Evolutionary conservation across 2,329 filamentous ascomycete genomes (phyloP).

Genomic region (Venturia pyrina): DNA sequence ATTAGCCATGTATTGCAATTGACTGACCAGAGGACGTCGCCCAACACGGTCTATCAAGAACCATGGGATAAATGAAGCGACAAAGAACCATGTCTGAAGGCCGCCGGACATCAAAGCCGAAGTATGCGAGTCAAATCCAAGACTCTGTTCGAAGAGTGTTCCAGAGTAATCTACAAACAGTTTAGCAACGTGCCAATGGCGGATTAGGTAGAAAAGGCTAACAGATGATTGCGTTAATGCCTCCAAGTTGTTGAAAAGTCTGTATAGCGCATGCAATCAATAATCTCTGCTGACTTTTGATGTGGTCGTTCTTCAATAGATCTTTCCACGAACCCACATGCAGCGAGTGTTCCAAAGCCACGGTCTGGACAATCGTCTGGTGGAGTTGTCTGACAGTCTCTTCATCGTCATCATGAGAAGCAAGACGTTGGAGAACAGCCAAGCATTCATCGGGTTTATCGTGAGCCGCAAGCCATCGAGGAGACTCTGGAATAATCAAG

Average conservation of each 20-base stretch:
- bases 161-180: slow-evolving; percentile 29
- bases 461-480: slow-evolving; percentile 22
- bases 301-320: slow-evolving; percentile 24
- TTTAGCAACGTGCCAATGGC: background rate
- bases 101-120: slow-evolving; percentile 44
- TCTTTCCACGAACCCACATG: slow-evolving; percentile 25
- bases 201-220: background rate
- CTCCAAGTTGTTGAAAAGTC: slow-evolving; percentile 36
- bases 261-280: slow-evolving; percentile 23
- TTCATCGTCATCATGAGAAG: slow-evolving; percentile 18
- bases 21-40: slow-evolving; percentile 32
- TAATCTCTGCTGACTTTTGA: slow-evolving; percentile 22
- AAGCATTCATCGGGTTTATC: slow-evolving; percentile 25
- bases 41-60: slow-evolving; percentile 39
- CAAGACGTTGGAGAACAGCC: slow-evolving; percentile 29
- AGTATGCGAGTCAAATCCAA: slow-evolving; percentile 33
- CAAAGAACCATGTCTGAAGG: slow-evolving; percentile 38
- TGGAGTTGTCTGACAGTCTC: slow-evolving; percentile 23
- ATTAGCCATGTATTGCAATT: slow-evolving; percentile 27
- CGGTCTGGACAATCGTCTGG: slow-evolving; percentile 23
- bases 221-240: slow-evolving; percentile 40
- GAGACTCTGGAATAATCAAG: slow-evolving; percentile 21
- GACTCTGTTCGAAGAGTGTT: slow-evolving; percentile 37
- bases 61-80: slow-evolving; percentile 35
- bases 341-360: slow-evolving; percentile 24